Conservation (phyloP, 106 monocot genomes). For the Dendrobium nobile region DNA sequence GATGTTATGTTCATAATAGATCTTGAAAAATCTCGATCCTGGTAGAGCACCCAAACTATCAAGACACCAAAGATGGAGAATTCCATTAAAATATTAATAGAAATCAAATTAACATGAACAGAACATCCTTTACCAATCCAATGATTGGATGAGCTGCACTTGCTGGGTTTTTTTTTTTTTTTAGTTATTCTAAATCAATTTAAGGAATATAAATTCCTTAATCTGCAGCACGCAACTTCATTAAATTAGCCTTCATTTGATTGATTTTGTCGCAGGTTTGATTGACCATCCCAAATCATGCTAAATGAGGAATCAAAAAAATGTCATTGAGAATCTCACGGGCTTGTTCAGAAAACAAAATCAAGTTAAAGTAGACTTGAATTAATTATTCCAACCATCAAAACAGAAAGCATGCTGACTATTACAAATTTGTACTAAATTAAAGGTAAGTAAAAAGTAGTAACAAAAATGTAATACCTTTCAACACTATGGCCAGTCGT, state of each 20-base stretch:
- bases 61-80: background rate
- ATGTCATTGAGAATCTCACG: background rate
- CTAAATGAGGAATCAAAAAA: background rate
- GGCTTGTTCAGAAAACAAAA: background rate
- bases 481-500: conserved; percentile 69
- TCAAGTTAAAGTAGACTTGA: background rate
- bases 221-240: background rate
- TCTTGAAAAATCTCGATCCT: background rate
- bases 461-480: conserved; percentile 36
- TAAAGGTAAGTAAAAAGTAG: background rate
- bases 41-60: background rate
- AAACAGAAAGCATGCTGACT: background rate
- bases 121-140: background rate
- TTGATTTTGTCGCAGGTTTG: background rate
- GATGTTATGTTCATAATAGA: background rate
- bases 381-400: background rate
- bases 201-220: background rate
- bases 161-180: background rate
- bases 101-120: background rate
- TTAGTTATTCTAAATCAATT: background rate
- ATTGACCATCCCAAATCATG: background rate
- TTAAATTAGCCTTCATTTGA: background rate
- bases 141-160: background rate
- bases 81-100: background rate
- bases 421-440: background rate